phyloP scores from a whole-genome alignment of 148 eudicot genomes.

The Nyssa sinensis region DNA sequence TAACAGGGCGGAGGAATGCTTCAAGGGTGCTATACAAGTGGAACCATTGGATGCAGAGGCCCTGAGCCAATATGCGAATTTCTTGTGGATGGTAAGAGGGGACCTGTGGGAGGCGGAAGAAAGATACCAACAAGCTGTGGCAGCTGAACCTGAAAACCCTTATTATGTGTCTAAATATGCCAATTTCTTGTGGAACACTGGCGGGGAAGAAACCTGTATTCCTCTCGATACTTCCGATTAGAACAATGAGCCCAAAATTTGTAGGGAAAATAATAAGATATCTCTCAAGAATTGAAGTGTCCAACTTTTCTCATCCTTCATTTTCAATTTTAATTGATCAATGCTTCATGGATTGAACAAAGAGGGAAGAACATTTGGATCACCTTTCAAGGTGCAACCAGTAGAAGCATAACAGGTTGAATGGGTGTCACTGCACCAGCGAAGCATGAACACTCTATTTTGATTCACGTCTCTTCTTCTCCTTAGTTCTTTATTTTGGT shows the following conservation, averaged over 20 bases:
- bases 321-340: too few relatives aligned
- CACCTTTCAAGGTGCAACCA: too few relatives aligned
- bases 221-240: conserved; percentile 45
- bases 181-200: conserved; percentile 78
- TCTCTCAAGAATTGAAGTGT: not conserved
- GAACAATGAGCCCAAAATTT: not conserved
- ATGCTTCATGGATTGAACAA: too few relatives aligned
- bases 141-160: conserved; percentile 59
- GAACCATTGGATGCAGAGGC: conserved; percentile 56
- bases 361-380: too few relatives aligned
- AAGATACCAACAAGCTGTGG: conserved; percentile 54
- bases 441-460: too few relatives aligned
- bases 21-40: conserved; percentile 54
- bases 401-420: not conserved
- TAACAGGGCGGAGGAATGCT: conserved; percentile 78
- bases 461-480: too few relatives aligned
- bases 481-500: too few relatives aligned
- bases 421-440: too few relatives aligned
- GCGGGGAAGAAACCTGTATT: conserved; percentile 76
- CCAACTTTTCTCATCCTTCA: not conserved
- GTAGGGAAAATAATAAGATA: not conserved
- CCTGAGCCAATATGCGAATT: conserved; percentile 55
- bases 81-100: conserved; percentile 60
- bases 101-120: conserved; percentile 77
- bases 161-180: conserved; percentile 67